Evolutionary conservation across 179 eudicot species (phyloP), one percentile per base, ranked within the genome.

Genomic region (Vitellaria paradoxa): DNA sequence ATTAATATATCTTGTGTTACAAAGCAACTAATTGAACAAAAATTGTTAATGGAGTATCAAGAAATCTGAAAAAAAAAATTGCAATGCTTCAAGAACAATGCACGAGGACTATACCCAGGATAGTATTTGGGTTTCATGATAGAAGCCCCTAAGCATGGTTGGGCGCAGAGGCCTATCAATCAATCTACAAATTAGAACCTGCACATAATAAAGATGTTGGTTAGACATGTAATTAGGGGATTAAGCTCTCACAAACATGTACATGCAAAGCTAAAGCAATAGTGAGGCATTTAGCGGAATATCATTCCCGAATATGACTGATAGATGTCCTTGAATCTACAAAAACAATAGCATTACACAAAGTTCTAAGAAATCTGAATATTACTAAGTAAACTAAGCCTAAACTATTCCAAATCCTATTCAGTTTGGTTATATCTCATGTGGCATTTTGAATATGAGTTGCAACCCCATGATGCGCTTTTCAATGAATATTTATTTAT

Each of bases 111-210:
- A 82, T 91, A 96, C 99, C 99, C 97, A 96, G 81, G 99, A 96
- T 81, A 96, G 80, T 82, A 96, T 83, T 79, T 96, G 99, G 73
- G 97, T 96, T 81, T 96, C 99, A 79, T 94, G 97, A 86, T 96
- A 92, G 84, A 96, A 96, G 73, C 99, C 99, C 84, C 90, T 94
- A 7, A 73, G 91, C 98, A 96, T 94, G 73, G 99, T 96, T 26
- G 99, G 93, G 21, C 99, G 96, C 82, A 96, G 79, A 73, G 99
- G 99, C 88, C 99, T 94, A 84, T 96, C 99, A 77, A 96, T 96
- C 88, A 96, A 81, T 85, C 99, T 90, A 85, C 99, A 96, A 78
- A 92, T 88, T 72, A 94, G 97, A 88, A 96, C 99, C 99, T 96
- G 89, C 83, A 84, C 67, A 62, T 74, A 68, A 66, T 11, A 69